These are phyloP conservation scores for Gossypium raimondii DNA, from an alignment of 345 rosid species.

Conservation along the genomic window DNA sequence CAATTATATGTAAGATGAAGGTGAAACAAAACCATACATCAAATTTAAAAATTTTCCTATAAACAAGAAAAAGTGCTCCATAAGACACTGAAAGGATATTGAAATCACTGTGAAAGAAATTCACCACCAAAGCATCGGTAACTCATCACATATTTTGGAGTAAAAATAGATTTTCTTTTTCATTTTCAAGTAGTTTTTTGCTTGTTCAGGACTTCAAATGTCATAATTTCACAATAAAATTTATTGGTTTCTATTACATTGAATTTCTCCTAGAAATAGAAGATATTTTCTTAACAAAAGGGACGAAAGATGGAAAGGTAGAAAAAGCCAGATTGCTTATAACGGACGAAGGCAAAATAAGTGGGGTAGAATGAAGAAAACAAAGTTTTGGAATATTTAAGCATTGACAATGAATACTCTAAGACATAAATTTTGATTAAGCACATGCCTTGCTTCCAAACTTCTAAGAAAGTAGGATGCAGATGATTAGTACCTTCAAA, in stretches of 20 bases:
- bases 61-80: too few species aligned
- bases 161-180: background rate
- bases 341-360: background rate
- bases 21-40: too few species aligned
- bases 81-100: too few species aligned
- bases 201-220: background rate
- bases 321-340: background rate
- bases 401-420: background rate
- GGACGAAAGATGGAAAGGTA: background rate
- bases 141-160: background rate
- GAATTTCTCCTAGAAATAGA: background rate
- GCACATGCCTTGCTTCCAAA: background rate
- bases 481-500: background rate
- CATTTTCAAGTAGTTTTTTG: background rate
- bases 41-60: too few species aligned
- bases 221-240: conserved; percentile 1
- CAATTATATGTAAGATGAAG: too few species aligned
- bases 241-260: background rate
- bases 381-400: background rate
- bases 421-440: background rate
- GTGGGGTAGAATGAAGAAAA: background rate
- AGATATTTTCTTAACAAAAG: background rate
- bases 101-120: too few species aligned
- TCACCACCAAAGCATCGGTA: too few species aligned
- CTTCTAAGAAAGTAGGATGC: background rate